These are phyloP conservation scores for Dysphania ambrosioides DNA, from an alignment of 148 eudicot species.

Conservation along the genomic window DNA sequence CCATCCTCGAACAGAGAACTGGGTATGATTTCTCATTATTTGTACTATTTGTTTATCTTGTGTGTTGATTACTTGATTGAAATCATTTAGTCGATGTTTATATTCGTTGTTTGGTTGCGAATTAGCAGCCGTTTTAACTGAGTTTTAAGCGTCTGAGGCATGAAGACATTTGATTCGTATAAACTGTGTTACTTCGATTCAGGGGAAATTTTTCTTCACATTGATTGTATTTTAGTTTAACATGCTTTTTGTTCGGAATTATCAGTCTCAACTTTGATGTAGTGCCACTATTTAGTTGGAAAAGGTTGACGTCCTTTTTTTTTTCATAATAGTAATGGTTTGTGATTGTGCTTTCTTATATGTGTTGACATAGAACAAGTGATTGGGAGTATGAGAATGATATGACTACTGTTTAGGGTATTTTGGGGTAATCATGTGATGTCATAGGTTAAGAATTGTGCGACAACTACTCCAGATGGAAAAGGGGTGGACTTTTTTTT, in stretches of 20 bases:
- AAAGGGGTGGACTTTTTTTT: too few species aligned
- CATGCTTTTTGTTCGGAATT: not conserved
- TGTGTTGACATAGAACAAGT: not conserved
- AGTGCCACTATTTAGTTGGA: not conserved
- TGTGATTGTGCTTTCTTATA: too few species aligned
- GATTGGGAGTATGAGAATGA: not conserved
- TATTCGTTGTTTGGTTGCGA: not conserved
- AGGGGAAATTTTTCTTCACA: not conserved
- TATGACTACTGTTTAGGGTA: not conserved
- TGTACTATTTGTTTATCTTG: not conserved
- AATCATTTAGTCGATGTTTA: not conserved
- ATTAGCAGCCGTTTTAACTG: not conserved
- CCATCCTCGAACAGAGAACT: slow-evolving; percentile 75
- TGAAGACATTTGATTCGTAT: not conserved
- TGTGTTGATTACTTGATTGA: not conserved
- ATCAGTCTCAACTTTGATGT: not conserved
- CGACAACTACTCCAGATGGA: not conserved
- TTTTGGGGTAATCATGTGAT: not conserved
- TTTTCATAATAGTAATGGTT: not conserved
- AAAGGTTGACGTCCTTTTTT: not conserved
- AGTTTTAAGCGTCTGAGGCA: not conserved
- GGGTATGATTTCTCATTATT: slow-evolving; percentile 40
- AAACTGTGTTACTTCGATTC: not conserved
- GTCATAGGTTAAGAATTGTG: not conserved
- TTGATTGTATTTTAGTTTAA: not conserved